A percentile compares a stretch with the other conserved stretches of the same genome.
These are phyloP conservation scores for Triadica sebifera DNA, from an alignment of 345 rosid genomes.

Conservation along the genomic window DNA sequence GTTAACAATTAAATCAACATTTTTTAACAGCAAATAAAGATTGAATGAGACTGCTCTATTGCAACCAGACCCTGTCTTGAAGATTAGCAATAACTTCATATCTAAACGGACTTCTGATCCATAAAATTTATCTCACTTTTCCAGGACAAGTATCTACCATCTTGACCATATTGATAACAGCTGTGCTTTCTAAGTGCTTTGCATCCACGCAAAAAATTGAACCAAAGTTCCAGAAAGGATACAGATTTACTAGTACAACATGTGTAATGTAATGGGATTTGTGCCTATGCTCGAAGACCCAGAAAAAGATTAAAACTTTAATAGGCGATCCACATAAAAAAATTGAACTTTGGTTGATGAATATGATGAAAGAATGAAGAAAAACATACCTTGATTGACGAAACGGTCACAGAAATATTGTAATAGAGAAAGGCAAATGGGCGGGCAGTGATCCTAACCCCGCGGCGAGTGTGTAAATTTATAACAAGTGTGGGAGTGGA, in stretches of 20 bases:
- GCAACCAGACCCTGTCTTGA: too few species aligned
- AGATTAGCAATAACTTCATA: neutral
- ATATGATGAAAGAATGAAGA: neutral
- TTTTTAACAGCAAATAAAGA: neutral
- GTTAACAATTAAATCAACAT: neutral
- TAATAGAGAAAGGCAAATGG: neutral
- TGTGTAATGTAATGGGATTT: neutral
- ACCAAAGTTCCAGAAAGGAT: neutral
- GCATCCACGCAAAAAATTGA: neutral
- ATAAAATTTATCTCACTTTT: neutral
- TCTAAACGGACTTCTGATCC: neutral
- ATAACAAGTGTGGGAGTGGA: neutral
- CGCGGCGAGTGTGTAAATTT: constrained; percentile 8
- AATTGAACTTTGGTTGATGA: neutral
- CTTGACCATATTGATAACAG: neutral
- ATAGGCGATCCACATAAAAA: constrained; percentile 1
- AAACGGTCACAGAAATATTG: neutral
- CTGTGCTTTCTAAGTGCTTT: neutral
- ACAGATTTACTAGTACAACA: neutral
- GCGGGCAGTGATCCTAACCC: constrained; percentile 15
- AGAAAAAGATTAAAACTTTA: constrained; percentile 10
- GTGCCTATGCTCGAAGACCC: constrained; percentile 17
- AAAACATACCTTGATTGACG: constrained; percentile 29
- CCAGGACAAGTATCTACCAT: neutral
- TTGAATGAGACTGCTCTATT: too few species aligned